Conservation (phyloP, 2,329 filamentous ascomycete genomes). For the Apiospora kogelbergensis region DNA sequence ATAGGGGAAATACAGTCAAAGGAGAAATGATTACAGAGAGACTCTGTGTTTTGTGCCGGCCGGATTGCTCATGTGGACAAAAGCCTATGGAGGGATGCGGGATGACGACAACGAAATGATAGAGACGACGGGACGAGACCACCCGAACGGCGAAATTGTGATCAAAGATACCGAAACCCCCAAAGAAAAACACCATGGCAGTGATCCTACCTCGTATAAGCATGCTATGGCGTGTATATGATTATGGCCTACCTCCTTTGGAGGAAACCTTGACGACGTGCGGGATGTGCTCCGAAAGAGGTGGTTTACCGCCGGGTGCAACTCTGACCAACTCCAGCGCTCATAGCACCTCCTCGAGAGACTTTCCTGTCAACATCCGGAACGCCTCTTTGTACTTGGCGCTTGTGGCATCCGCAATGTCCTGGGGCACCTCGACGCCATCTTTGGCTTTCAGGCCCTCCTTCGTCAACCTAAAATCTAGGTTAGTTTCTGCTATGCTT, state of each 20-base stretch:
- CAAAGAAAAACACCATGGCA: neutral
- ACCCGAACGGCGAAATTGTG: neutral
- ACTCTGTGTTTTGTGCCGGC: neutral
- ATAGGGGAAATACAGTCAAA: neutral
- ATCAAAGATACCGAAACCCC: neutral
- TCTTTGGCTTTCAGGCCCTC: slow-evolving; percentile 75
- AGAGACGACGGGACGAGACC: neutral
- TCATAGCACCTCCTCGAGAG: slow-evolving; percentile 12
- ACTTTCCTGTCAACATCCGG: slow-evolving; percentile 12
- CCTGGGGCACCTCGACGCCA: slow-evolving; percentile 69
- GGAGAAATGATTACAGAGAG: neutral
- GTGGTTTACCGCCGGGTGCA: neutral
- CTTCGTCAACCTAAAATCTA: slow-evolving; percentile 56
- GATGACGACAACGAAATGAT: neutral
- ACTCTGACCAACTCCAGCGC: neutral
- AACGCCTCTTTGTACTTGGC: slow-evolving; percentile 69
- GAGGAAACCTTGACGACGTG: neutral
- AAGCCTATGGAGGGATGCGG: too few species aligned
- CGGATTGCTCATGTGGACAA: neutral
- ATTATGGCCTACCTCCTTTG: neutral
- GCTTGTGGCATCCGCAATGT: slow-evolving; percentile 69
- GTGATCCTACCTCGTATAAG: neutral
- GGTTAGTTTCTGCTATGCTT: neutral
- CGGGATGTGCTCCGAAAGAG: neutral
- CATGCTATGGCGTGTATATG: neutral